These are phyloP conservation scores for Boletales sp. DNA, from an alignment of 768 basidiomycete species.

Conservation along the genomic window DNA sequence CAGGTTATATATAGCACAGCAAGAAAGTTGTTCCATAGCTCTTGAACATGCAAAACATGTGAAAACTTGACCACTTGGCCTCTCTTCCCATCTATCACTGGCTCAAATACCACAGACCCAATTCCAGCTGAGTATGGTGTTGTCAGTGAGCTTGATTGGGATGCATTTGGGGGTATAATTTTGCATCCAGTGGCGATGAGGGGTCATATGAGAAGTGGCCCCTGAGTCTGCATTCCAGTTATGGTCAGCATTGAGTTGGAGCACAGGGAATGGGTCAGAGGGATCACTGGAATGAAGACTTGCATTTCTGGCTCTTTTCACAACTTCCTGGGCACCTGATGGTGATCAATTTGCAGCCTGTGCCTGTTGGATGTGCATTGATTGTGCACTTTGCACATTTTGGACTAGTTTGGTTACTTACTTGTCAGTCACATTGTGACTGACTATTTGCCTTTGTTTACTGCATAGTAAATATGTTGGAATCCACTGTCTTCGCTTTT, in stretches of 20 bases:
- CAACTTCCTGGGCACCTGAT: background rate
- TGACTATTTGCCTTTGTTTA: too few relatives aligned
- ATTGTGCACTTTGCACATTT: too few relatives aligned
- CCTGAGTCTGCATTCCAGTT: slow-evolving; percentile 3
- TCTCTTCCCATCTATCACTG: slow-evolving; percentile 5
- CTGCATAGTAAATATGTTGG: too few relatives aligned
- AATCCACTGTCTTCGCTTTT: too few relatives aligned
- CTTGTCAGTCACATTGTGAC: too few relatives aligned
- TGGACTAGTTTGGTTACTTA: too few relatives aligned
- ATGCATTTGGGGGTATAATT: background rate
- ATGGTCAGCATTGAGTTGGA: background rate
- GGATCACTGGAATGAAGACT: background rate
- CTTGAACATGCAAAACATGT: slow-evolving; percentile 19
- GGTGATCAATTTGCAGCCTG: background rate
- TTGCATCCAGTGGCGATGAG: background rate
- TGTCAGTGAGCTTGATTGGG: background rate
- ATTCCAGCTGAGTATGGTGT: background rate
- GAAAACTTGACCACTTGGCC: slow-evolving; percentile 8
- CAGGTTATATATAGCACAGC: slow-evolving; percentile 15
- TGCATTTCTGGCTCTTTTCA: too few relatives aligned
- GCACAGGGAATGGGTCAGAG: background rate
- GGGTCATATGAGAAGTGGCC: slow-evolving; percentile 3
- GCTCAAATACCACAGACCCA: slow-evolving; percentile 1
- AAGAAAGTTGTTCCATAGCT: slow-evolving; percentile 9
- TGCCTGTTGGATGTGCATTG: too few relatives aligned